phyloP scores from a whole-genome alignment of 176 grass and related monocot species.

The Hyparrhenia diplandra region DNA sequence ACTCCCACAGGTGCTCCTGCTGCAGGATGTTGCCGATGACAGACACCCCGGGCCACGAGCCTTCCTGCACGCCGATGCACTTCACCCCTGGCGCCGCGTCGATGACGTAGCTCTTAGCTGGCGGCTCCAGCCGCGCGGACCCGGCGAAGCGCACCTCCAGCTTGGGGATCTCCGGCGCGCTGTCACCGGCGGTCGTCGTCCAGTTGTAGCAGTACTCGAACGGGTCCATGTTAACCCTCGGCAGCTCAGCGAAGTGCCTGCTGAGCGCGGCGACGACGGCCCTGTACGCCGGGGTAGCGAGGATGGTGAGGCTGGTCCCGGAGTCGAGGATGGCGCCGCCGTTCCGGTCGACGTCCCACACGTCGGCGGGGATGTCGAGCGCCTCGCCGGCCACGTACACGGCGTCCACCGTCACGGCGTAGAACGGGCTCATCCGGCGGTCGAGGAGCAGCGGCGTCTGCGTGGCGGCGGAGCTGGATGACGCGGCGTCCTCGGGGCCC shows the following conservation, averaged over 20 bases:
- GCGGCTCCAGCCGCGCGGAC: slow-evolving; percentile 50
- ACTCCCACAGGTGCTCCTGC: slow-evolving; percentile 99
- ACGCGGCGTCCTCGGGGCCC: background rate
- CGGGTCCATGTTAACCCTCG: slow-evolving; percentile 48
- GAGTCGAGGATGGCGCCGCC: slow-evolving; percentile 89
- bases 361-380: slow-evolving; percentile 39
- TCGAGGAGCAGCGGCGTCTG: slow-evolving; percentile 63
- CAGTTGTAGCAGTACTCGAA: slow-evolving; percentile 99
- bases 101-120: slow-evolving; percentile 92
- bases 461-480: background rate
- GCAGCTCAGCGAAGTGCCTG: slow-evolving; percentile 34
- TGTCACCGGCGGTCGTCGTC: too few species aligned
- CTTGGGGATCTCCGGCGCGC: slow-evolving; percentile 35
- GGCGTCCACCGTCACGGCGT: slow-evolving; percentile 46
- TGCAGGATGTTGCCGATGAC: slow-evolving; percentile 86
- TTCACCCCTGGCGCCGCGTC: slow-evolving; percentile 67
- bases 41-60: slow-evolving; percentile 64
- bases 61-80: slow-evolving; percentile 70
- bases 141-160: slow-evolving; percentile 57
- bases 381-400: slow-evolving; percentile 45
- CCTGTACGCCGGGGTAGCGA: slow-evolving; percentile 62
- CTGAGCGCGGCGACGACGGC: slow-evolving; percentile 57
- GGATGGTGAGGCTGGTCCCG: slow-evolving; percentile 70
- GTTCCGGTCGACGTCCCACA: slow-evolving; percentile 55
- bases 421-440: slow-evolving; percentile 52